A percentile compares a stretch with the other conserved stretches of the same genome.
Conservation (phyloP, 306 rosid species). For the Mimosa bimucronata region DNA sequence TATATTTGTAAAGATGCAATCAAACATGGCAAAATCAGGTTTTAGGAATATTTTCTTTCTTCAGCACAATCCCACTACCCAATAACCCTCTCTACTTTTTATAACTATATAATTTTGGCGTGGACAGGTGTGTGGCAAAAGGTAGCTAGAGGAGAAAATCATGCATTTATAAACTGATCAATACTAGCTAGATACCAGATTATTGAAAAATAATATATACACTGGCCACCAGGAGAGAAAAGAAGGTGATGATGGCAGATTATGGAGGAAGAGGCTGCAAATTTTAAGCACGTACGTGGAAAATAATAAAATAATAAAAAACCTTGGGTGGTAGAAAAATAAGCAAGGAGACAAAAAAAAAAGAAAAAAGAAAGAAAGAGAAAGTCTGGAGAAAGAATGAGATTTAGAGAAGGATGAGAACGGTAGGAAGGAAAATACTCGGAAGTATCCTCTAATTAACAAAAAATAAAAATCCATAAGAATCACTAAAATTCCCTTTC, state of each 20-base stretch:
- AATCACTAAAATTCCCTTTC: slow-evolving; percentile 19
- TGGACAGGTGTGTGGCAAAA: slow-evolving; percentile 33
- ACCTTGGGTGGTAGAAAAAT: slow-evolving; percentile 34
- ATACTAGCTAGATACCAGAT: slow-evolving; percentile 25
- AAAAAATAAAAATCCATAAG: slow-evolving; percentile 40
- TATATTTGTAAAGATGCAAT: slow-evolving; percentile 44
- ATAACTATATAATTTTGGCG: slow-evolving; percentile 27
- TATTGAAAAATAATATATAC: slow-evolving; percentile 27
- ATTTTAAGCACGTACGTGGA: slow-evolving; percentile 8
- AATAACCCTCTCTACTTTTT: slow-evolving; percentile 31
- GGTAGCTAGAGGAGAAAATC: slow-evolving; percentile 5
- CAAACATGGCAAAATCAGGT: slow-evolving; percentile 41
- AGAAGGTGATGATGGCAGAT: slow-evolving; percentile 44
- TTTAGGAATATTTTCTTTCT: slow-evolving; percentile 37
- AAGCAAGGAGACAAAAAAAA: slow-evolving; percentile 9
- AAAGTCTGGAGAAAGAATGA: slow-evolving; percentile 41
- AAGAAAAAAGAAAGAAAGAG: slow-evolving; percentile 12
- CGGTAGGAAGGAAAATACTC: slow-evolving; percentile 48
- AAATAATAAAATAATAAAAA: slow-evolving; percentile 20
- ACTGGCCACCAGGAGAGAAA: slow-evolving; percentile 22
- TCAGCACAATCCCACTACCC: slow-evolving; percentile 40
- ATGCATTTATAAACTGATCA: neutral
- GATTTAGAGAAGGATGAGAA: slow-evolving; percentile 38
- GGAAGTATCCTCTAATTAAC: slow-evolving; percentile 37
- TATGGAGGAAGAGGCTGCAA: slow-evolving; percentile 40